phyloP scores from a whole-genome alignment of 2,329 filamentous ascomycete genomes.

The Septoria petroselini region DNA sequence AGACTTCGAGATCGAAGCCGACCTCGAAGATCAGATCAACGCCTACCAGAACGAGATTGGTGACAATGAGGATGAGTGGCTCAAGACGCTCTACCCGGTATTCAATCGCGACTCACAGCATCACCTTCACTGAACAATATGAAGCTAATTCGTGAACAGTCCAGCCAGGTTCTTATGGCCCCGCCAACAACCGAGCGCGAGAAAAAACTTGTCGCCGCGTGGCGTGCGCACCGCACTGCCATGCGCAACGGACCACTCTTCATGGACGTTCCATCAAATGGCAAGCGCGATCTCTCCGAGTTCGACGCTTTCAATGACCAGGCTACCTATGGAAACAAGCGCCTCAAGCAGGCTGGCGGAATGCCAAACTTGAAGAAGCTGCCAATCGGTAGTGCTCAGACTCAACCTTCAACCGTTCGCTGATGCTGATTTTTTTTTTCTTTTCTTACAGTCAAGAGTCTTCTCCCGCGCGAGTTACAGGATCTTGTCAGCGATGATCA shows the following conservation, averaged over 20 bases:
- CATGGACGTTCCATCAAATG: conserved; percentile 31
- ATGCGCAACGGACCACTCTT: conserved; percentile 26
- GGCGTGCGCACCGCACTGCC: conserved; percentile 17
- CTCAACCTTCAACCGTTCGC: background rate
- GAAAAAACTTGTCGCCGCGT: conserved; percentile 15
- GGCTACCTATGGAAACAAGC: conserved; percentile 42
- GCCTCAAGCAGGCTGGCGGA: conserved; percentile 35
- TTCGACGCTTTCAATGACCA: conserved; percentile 56
- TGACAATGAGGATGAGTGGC: conserved; percentile 23
- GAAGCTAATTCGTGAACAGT: too few species aligned
- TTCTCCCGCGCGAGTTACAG: conserved; percentile 48
- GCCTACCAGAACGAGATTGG: conserved; percentile 14
- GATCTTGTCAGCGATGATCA: conserved; percentile 39
- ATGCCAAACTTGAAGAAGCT: conserved; percentile 52
- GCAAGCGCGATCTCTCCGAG: conserved; percentile 51
- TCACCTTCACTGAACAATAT: background rate
- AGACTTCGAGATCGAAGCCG: conserved; percentile 25
- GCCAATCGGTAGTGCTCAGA: conserved; percentile 18
- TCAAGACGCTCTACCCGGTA: conserved; percentile 24
- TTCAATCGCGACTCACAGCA: too few species aligned
- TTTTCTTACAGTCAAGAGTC: conserved; percentile 45
- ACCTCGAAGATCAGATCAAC: conserved; percentile 24
- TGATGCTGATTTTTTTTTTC: background rate
- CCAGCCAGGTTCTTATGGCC: conserved; percentile 12
- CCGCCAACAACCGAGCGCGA: conserved; percentile 20